phyloP scores from a whole-genome alignment of 768 basidiomycete species.

The Amanita pseudoporphyria region DNA sequence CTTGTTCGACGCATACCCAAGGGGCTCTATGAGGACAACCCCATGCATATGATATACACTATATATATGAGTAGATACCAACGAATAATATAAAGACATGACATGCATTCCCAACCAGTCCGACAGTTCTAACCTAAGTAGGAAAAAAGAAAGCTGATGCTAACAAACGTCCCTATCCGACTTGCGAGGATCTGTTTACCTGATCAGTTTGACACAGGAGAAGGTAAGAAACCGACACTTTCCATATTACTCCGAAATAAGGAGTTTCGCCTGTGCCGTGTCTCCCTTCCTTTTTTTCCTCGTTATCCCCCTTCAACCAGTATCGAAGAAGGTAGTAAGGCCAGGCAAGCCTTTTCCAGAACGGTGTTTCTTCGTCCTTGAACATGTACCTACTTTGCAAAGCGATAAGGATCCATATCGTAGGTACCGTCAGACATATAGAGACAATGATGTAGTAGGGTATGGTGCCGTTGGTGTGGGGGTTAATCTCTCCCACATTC shows the following conservation, averaged over 20 bases:
- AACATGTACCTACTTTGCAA: slow-evolving; percentile 38
- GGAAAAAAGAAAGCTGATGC: no score
- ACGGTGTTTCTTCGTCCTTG: slow-evolving; percentile 13
- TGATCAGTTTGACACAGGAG: no score
- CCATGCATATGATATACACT: slow-evolving; percentile 5
- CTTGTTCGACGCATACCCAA: slow-evolving; percentile 4
- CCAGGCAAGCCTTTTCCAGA: slow-evolving; percentile 27
- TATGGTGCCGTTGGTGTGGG: slow-evolving; percentile 26
- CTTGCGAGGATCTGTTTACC: no score
- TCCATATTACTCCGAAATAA: neutral
- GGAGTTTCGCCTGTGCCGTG: neutral
- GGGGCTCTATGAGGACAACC: neutral
- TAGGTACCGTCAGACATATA: slow-evolving; percentile 36
- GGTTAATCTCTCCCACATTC: slow-evolving; percentile 40
- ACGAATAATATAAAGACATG: neutral
- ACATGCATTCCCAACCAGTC: neutral
- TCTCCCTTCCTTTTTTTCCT: neutral
- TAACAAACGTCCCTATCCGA: no score
- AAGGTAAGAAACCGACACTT: no score
- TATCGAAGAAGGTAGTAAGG: slow-evolving; percentile 18
- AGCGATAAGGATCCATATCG: slow-evolving; percentile 46
- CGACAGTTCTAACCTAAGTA: no score
- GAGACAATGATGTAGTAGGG: slow-evolving; percentile 32
- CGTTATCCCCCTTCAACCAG: neutral
- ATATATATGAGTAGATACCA: slow-evolving; percentile 7